Base-by-base conservation (phyloP, 768 basidiomycete species). In the Amylocystis lapponica region DNA sequence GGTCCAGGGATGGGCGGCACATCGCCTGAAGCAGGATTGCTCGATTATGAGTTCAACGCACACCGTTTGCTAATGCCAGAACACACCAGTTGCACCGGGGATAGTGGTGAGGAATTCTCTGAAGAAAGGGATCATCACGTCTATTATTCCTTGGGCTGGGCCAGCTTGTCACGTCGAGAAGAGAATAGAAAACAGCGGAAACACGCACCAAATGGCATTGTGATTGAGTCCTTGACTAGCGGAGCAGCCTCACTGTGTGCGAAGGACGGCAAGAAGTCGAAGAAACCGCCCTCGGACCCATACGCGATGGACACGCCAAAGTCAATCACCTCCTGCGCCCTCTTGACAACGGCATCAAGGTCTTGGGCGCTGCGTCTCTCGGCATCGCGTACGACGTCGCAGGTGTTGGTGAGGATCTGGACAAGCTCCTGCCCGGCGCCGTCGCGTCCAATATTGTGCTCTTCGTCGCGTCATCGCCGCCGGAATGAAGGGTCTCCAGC, bases 241-340 rank as follows among this genome's bases (percentile, higher is more conserved):
- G 51, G 47, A n/a, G 26, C 21, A 21, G 25, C 31, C 6, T 44
- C 42, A 16, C 35, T 36, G 20, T 52, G 53, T 5, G 54, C 48
- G 29, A 48, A 50, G 2, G 45, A 52, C n/a, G 51, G 51, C 19
- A 55, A 33, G 31, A 51, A 49, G 22, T 45, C 52, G 39, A 41
- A 53, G 36, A 52, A 37, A 17, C 49, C 39, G 11, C n/a, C n/a
- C n/a, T 46, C 51, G 5, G n/a, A 19, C 10, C 19, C 43, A 31
- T 44, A 47, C 11, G 38, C 45, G 13, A 38, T 38, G 4, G 9
- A 12, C 23, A 50, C 29, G 8, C 42, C 45, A 10, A 17, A 12
- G 27, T 27, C 27, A 9, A 50, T 33, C 4, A 47, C 13, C 1
- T 16, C 32, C 4, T 44, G 41, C 3, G 49, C 41, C 25, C 41